Base-by-base conservation (phyloP, 306 rosid species). In the Prunus mongolica region DNA sequence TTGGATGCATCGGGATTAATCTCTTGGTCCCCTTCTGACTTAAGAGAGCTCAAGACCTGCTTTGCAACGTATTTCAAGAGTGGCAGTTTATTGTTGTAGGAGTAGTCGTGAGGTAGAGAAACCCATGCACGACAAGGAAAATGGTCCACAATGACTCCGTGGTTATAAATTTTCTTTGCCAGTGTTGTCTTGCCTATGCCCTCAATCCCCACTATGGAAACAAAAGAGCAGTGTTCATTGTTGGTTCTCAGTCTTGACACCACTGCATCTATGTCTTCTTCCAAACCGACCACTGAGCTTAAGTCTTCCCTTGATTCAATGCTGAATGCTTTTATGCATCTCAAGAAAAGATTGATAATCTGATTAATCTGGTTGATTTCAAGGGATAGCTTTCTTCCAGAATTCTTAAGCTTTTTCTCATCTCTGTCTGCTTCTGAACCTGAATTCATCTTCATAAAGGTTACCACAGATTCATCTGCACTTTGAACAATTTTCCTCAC, bases 131-230 rank as follows among this genome's bases (percentile, higher is more conserved):
- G 82, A 73, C 50, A 16, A 18, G 67, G 71, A 67, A 83, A 86
- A 61, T 63, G 51, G 1, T 71, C 2, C 9, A 45, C 30, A 8
- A 75, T 27, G 9, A 30, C 12, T 32, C 68, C 20, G 56, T 72
- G 66, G 49, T 76, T 19, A 73, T 46, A 86, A 45, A 86, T 72
- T 47, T 34, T 58, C 25, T 78, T 76, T n/a, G 89, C 87, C 45
- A 86, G 70, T 68, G 84, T 76, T n/a, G 84, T 83, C 84, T 86
- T 86, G 46, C 89, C 89, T 16, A 76, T 52, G 44, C 89, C 89
- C 49, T 15, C 41, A 62, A 86, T 86, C 71, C 87, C 89, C 22
- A 76, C 78, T 25, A 83, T 83, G 69, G 71, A 86, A 72, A 77
- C 16, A 22, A 27, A 27, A 27, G 57, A 58, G 62, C 45, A 0